These are phyloP conservation scores for Viola odorata DNA, from an alignment of 345 rosid genomes.

Conservation along the genomic window DNA sequence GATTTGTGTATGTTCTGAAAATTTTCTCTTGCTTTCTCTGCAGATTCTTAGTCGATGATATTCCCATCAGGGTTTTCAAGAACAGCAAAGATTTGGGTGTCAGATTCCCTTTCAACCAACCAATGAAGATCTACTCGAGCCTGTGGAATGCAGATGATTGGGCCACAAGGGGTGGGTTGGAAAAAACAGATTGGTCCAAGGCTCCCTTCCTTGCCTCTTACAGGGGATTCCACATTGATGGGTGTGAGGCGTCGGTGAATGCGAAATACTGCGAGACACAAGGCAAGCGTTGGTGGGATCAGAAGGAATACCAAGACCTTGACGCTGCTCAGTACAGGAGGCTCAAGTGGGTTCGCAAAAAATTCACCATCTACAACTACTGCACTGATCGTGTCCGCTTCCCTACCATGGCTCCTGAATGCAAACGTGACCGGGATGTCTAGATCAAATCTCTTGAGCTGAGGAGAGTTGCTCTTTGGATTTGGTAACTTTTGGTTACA, in stretches of 20 bases:
- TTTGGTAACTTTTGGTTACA: too few relatives aligned
- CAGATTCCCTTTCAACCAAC: conserved; percentile 16
- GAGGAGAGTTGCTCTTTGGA: too few relatives aligned
- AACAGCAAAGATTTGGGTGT: conserved; percentile 21
- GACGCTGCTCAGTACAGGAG: conserved; percentile 10
- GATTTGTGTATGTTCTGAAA: too few relatives aligned
- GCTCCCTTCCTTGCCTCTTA: conserved; percentile 19
- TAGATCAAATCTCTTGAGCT: not conserved
- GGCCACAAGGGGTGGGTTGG: conserved; percentile 18
- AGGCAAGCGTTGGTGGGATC: conserved; percentile 21
- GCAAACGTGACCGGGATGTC: conserved; percentile 14
- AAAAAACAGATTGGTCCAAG: conserved; percentile 21
- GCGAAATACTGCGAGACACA: conserved; percentile 15
- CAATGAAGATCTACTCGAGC: conserved; percentile 20
- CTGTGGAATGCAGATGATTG: conserved; percentile 21
- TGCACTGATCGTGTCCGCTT: conserved; percentile 10
- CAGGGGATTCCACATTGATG: conserved; percentile 18
- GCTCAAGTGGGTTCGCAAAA: conserved; percentile 14
- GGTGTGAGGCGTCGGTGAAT: conserved; percentile 15
- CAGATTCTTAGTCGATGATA: conserved; percentile 23
- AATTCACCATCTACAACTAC: conserved; percentile 16
- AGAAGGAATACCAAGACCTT: conserved; percentile 13
- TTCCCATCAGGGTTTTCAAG: conserved; percentile 26
- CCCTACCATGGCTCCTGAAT: conserved; percentile 6
- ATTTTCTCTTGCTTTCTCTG: not conserved